phyloP scores from a whole-genome alignment of 306 rosid genomes.

The Sechiopsis laciniata region DNA sequence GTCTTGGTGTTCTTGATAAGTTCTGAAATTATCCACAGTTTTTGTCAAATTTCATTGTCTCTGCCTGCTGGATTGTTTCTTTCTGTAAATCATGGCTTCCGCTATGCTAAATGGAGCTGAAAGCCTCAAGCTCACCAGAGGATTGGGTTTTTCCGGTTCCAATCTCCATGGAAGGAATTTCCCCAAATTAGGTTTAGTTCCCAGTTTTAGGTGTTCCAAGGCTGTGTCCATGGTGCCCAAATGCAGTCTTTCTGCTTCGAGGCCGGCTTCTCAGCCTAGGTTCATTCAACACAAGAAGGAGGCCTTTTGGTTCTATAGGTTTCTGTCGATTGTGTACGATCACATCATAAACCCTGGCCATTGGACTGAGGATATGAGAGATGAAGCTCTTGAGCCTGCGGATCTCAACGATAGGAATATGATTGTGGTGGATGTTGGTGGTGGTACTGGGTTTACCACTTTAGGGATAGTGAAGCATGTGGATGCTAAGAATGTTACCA shows the following conservation, averaged over 20 bases:
- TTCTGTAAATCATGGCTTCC: conserved; percentile 50
- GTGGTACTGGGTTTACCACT: conserved; percentile 93
- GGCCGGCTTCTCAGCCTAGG: conserved; percentile 85
- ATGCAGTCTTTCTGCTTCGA: conserved; percentile 63
- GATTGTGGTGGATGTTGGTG: conserved; percentile 85
- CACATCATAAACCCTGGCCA: conserved; percentile 90
- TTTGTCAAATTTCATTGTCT: conserved; percentile 9
- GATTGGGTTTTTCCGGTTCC: conserved; percentile 39
- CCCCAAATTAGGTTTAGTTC: conserved; percentile 35
- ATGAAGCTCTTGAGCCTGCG: conserved; percentile 90
- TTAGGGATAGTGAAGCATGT: conserved; percentile 84
- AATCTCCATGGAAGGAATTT: conserved; percentile 39
- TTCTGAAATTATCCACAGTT: conserved; percentile 8
- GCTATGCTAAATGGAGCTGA: conserved; percentile 63
- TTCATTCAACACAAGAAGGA: conserved; percentile 90
- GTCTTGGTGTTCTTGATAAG: conserved; percentile 17
- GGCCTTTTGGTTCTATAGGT: conserved; percentile 93
- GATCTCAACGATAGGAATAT: conserved; percentile 58
- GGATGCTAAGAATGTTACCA: conserved; percentile 88
- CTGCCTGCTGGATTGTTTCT: conserved; percentile 20
- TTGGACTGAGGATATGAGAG: conserved; percentile 98
- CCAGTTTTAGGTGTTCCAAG: conserved; percentile 34
- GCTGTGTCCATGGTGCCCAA: conserved; percentile 31
- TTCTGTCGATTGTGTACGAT: conserved; percentile 85
- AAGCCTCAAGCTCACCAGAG: conserved; percentile 40